A percentile compares a stretch with the other conserved stretches of the same genome.
These are phyloP conservation scores for Nitzschia sp. DNA, from an alignment of 108 stramenopile species.

Conservation along the genomic window DNA sequence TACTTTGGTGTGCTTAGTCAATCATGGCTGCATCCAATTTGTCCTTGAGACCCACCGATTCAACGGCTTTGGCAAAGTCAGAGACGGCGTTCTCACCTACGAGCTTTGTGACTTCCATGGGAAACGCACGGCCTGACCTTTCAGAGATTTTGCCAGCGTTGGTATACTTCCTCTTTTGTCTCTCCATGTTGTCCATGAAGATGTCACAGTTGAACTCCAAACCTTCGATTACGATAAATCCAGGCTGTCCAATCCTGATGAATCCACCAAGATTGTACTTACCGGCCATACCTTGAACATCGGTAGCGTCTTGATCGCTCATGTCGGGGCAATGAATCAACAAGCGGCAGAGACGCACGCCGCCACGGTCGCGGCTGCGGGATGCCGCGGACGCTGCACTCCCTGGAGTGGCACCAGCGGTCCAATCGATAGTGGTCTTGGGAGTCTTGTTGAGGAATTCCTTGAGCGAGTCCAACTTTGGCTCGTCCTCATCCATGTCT, in stretches of 20 bases:
- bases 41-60: conserved; percentile 38
- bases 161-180: conserved; percentile 37
- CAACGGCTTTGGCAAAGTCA: conserved; percentile 40
- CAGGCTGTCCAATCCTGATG: conserved; percentile 62
- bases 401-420: conserved; percentile 12
- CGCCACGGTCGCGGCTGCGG: conserved; percentile 36
- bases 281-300: conserved; percentile 37
- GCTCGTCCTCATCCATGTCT: conserved; percentile 28
- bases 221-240: conserved; percentile 64
- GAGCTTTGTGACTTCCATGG: conserved; percentile 36
- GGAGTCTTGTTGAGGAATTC: conserved; percentile 46
- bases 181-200: conserved; percentile 56
- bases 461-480: conserved; percentile 43
- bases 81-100: conserved; percentile 18
- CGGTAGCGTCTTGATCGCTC: conserved; percentile 20
- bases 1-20: neutral
- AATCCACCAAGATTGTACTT: conserved; percentile 70
- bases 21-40: conserved; percentile 27
- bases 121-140: conserved; percentile 39
- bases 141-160: conserved; percentile 42
- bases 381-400: neutral
- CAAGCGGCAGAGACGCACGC: conserved; percentile 38
- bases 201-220: conserved; percentile 47
- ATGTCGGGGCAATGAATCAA: conserved; percentile 20
- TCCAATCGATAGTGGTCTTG: conserved; percentile 38